phyloP scores from a whole-genome alignment of 768 basidiomycete species.

The Omphalotus guepiniiformis region DNA sequence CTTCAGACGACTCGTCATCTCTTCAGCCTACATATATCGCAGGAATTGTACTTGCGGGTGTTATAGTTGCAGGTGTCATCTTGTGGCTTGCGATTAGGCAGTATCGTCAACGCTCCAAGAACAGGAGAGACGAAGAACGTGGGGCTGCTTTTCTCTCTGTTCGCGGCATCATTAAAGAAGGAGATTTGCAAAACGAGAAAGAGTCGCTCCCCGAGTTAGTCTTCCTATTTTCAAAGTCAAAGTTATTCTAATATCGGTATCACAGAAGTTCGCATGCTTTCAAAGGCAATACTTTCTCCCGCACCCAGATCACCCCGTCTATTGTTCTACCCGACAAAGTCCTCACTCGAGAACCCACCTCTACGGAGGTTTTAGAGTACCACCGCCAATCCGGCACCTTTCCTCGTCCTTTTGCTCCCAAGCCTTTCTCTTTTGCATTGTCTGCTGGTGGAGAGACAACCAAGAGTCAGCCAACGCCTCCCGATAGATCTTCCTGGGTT shows the following conservation, averaged over 20 bases:
- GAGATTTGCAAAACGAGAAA: conserved; percentile 17
- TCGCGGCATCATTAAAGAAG: conserved; percentile 40
- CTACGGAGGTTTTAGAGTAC: conserved; percentile 39
- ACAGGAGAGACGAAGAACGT: conserved; percentile 31
- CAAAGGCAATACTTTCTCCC: conserved; percentile 32
- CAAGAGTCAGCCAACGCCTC: conserved; percentile 10
- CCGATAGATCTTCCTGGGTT: background rate
- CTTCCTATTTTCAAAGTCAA: background rate
- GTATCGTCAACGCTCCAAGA: conserved; percentile 35
- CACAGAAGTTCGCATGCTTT: conserved; percentile 1
- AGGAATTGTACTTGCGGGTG: conserved; percentile 46
- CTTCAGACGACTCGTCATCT: conserved; percentile 2
- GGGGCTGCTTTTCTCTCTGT: conserved; percentile 45
- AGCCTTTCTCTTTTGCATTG: conserved; percentile 39
- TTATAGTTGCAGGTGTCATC: conserved; percentile 32
- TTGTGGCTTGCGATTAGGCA: conserved; percentile 41
- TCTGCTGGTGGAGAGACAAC: conserved; percentile 14
- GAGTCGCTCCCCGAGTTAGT: conserved; percentile 19
- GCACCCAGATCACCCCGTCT: conserved; percentile 36
- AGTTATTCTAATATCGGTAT: background rate
- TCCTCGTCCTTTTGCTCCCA: conserved; percentile 35
- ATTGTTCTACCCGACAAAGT: conserved; percentile 53
- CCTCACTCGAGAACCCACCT: conserved; percentile 29
- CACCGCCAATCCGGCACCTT: conserved; percentile 38
- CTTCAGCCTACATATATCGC: conserved; percentile 36